Base-by-base conservation (phyloP, 192 early-diverging fungal species). In the Dispira simplex region DNA sequence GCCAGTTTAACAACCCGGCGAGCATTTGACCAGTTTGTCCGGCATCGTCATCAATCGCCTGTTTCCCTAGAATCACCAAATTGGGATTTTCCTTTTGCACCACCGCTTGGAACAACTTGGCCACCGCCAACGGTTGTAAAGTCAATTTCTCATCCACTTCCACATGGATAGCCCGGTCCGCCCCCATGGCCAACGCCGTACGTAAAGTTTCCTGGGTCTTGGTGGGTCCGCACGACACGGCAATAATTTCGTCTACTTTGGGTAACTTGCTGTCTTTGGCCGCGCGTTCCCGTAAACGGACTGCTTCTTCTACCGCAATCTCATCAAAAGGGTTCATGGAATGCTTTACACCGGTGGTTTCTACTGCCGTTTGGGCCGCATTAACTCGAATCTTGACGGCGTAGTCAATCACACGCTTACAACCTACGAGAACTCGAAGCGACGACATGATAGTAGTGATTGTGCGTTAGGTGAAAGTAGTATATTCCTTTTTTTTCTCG, bases 301-400 rank as follows among this genome's bases (percentile, higher is more conserved):
- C 81, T 46, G 96, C 96, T 71, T 94, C 90, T 71, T 99, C 94
- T 13, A 97, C 77, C n/a, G 93, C 96, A 71, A 99, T 99, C 70
- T 99, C 96, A 73, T 97, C 94, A 75, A 99, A 99, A 46, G 96
- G 96, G 76, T 99, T 99, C 88, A 99, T 92, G 67, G 87, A 90
- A 83, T 99, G 96, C 82, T 95, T 96, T 64, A 96, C 84, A 70
- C 87, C 90, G 46, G 78, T 78, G 25, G 89, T 91, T 74, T 97
- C 96, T 69, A 99, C 92, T 65, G 81, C 88, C 8, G 83, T 81
- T 68, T 89, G 88, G 26, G 86, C 83, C 59, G 85, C 81, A 70
- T 89, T 89, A 44, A 99, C 94, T 60, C 94, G 90, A 75, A 97
- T 88, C 79, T 99, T 99, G 82, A 97, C 94, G 32, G 93, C 91